Conservation (phyloP, 345 rosid genomes). For the Psidium guajava region DNA sequence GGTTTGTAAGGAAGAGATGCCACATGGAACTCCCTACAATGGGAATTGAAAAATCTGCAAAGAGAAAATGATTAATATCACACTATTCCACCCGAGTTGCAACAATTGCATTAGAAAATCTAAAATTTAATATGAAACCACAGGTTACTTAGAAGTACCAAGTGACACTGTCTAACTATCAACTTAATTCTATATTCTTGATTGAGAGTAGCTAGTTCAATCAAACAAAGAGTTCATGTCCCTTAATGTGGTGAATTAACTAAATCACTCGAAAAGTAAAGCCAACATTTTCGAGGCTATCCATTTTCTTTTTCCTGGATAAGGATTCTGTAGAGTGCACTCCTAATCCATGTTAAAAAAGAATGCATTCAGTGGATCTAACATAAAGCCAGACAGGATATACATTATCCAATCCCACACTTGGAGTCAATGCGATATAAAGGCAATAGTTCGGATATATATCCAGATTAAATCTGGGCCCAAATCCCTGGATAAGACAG, state of each 20-base stretch:
- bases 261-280: neutral
- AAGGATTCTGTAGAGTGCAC: neutral
- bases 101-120: neutral
- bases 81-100: neutral
- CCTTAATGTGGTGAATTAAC: neutral
- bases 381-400: neutral
- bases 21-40: constrained; percentile 93
- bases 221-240: neutral
- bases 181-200: neutral
- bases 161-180: neutral
- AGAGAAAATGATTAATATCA: neutral
- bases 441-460: no score
- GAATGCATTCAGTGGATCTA: neutral
- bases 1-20: constrained; percentile 92
- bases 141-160: neutral
- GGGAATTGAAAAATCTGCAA: constrained; percentile 69
- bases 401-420: neutral
- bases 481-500: no score
- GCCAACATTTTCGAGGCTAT: neutral
- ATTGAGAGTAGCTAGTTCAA: neutral
- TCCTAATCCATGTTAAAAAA: neutral
- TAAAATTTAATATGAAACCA: neutral
- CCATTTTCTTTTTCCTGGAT: neutral
- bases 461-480: no score
- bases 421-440: neutral